These are phyloP conservation scores for Starmerella vitae DNA, from an alignment of 805 yeast genomes.

Conservation along the genomic window DNA sequence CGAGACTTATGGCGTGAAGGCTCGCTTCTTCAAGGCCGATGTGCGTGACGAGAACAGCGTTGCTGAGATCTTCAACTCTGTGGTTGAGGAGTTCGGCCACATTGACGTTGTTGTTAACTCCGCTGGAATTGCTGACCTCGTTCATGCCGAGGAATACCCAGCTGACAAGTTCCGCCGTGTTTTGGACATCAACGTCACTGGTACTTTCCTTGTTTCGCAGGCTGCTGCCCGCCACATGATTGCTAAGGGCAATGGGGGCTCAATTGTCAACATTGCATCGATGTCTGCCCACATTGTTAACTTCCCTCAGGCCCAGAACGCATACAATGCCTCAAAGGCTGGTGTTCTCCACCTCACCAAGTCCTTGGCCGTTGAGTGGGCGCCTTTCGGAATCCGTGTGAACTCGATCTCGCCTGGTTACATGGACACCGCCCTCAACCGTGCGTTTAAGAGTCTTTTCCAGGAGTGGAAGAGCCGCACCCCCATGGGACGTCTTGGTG, in stretches of 20 bases:
- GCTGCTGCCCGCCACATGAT: constrained; percentile 56
- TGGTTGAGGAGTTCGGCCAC: constrained; percentile 41
- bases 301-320: constrained; percentile 59
- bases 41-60: constrained; percentile 42
- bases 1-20: constrained; percentile 39
- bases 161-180: constrained; percentile 49
- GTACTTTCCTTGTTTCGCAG: constrained; percentile 53
- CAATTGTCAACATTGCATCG: constrained; percentile 52
- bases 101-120: constrained; percentile 47
- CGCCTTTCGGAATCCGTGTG: constrained; percentile 50
- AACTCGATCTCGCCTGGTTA: constrained; percentile 59
- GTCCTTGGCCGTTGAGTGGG: constrained; percentile 66
- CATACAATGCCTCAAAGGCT: constrained; percentile 62
- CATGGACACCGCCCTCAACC: constrained; percentile 56
- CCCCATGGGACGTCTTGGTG: constrained; percentile 57
- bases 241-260: constrained; percentile 40
- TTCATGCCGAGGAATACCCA: constrained; percentile 57
- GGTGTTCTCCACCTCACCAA: constrained; percentile 54
- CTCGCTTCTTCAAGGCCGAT: constrained; percentile 53
- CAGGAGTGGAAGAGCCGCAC: constrained; percentile 50
- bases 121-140: constrained; percentile 57
- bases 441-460: constrained; percentile 39
- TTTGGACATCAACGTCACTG: constrained; percentile 52
- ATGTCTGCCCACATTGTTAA: constrained; percentile 61
- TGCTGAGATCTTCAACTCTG: constrained; percentile 37